phyloP scores from a whole-genome alignment of 495 filamentous ascomycete species.

The Hypoxylon trugodes region DNA sequence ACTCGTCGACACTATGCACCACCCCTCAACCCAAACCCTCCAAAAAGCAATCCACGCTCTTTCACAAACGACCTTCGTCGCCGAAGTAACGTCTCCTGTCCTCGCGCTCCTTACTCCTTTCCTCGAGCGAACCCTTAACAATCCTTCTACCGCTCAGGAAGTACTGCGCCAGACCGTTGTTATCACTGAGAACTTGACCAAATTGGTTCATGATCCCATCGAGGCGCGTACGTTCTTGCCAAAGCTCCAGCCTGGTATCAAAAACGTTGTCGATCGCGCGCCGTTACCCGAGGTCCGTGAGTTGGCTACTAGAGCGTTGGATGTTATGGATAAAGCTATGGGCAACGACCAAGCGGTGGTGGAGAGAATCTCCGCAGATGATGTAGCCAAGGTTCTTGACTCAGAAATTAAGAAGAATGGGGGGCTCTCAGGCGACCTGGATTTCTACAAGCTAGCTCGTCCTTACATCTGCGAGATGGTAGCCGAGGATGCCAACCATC shows the following conservation, averaged over 20 bases:
- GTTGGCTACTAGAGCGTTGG: constrained; percentile 81
- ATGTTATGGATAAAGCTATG: constrained; percentile 96
- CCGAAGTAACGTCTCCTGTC: constrained; percentile 95
- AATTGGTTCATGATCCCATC: constrained; percentile 95
- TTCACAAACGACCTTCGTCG: constrained; percentile 98
- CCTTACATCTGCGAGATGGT: constrained; percentile 86
- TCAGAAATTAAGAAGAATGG: constrained; percentile 74
- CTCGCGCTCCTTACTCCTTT: constrained; percentile 96
- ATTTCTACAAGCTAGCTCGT: constrained; percentile 72
- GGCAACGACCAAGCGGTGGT: constrained; percentile 72
- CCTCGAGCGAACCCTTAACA: constrained; percentile 90
- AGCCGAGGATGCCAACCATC: constrained; percentile 86
- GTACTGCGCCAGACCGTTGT: constrained; percentile 94
- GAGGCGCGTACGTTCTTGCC: constrained; percentile 96
- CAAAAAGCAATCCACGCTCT: constrained; percentile 97
- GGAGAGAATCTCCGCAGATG: constrained; percentile 72
- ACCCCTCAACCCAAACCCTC: constrained; percentile 86
- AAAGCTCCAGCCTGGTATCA: constrained; percentile 93
- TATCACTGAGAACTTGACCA: constrained; percentile 98
- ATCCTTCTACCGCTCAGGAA: constrained; percentile 89
- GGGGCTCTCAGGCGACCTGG: constrained; percentile 67
- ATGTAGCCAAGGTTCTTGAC: constrained; percentile 78
- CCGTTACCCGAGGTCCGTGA: constrained; percentile 95
- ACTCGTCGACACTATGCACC: constrained; percentile 92
- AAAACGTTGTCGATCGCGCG: constrained; percentile 84